Evolutionary conservation across 2,329 filamentous ascomycete species (phyloP).

Genomic region (Dichotomopilus funicola): DNA sequence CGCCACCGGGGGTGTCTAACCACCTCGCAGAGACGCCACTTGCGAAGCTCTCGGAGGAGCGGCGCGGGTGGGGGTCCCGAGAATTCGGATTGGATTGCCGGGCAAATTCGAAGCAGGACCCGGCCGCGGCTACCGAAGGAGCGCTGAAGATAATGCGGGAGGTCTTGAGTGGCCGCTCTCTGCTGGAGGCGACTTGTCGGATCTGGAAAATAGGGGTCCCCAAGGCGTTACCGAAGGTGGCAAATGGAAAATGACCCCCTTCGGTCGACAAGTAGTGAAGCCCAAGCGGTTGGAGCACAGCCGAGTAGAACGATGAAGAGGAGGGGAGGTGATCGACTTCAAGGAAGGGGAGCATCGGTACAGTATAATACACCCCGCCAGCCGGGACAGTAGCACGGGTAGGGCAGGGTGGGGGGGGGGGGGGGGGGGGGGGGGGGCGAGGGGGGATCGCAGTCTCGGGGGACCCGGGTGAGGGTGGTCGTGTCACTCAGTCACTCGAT

Average conservation of each 20-base stretch:
- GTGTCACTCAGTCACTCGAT: conserved; percentile 3
- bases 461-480: neutral
- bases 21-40: conserved; percentile 17
- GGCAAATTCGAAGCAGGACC: conserved; percentile 65
- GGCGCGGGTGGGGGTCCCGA: conserved; percentile 23
- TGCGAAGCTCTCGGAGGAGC: conserved; percentile 17
- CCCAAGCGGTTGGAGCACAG: conserved; percentile 70
- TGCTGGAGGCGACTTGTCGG: conserved; percentile 33
- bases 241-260: conserved; percentile 26
- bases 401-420: neutral
- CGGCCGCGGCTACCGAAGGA: conserved; percentile 56
- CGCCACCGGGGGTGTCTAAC: conserved; percentile 25
- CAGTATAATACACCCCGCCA: conserved; percentile 11
- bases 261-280: conserved; percentile 57
- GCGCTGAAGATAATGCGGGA: conserved; percentile 61
- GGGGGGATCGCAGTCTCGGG: conserved; percentile 7
- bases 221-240: conserved; percentile 38
- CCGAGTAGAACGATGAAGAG: conserved; percentile 77
- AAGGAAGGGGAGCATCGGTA: conserved; percentile 42
- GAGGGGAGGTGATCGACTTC: conserved; percentile 71
- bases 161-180: conserved; percentile 35
- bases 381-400: conserved; percentile 2
- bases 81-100: conserved; percentile 50
- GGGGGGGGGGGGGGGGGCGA: neutral
- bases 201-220: conserved; percentile 40